phyloP scores from a whole-genome alignment of 345 rosid species.

The Salix udensis region DNA sequence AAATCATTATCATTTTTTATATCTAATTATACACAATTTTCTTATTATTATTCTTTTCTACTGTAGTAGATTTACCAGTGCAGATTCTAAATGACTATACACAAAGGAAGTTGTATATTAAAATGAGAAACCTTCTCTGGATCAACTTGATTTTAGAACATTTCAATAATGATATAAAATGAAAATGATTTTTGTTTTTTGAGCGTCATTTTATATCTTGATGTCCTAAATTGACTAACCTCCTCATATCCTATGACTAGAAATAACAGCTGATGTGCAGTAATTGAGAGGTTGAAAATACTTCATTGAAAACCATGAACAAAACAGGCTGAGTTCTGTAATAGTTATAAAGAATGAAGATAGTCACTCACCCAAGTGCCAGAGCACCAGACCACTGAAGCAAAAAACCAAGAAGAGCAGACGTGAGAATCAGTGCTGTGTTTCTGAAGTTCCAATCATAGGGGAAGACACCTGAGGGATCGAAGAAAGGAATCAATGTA shows the following conservation, averaged over 20 bases:
- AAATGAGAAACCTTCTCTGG: background rate
- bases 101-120: background rate
- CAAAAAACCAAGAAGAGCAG: slow-evolving; percentile 87
- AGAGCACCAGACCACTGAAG: slow-evolving; percentile 99
- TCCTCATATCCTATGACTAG: background rate
- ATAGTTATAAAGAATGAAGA: slow-evolving; percentile 7
- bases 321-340: background rate
- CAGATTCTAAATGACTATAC: too few species aligned
- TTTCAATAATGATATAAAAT: too few species aligned
- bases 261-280: background rate
- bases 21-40: background rate
- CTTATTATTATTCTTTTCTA: background rate
- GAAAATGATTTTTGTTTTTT: too few species aligned
- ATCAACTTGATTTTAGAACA: too few species aligned
- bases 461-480: slow-evolving; percentile 79
- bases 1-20: background rate
- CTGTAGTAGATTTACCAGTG: background rate
- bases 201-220: too few species aligned
- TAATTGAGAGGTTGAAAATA: background rate
- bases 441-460: slow-evolving; percentile 64
- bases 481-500: slow-evolving; percentile 78
- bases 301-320: background rate
- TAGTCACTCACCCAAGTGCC: slow-evolving; percentile 78
- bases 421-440: slow-evolving; percentile 55
- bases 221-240: too few species aligned